Evolutionary conservation across 1,139 yeast species (phyloP).

Genomic region (Taphrina confusa): DNA sequence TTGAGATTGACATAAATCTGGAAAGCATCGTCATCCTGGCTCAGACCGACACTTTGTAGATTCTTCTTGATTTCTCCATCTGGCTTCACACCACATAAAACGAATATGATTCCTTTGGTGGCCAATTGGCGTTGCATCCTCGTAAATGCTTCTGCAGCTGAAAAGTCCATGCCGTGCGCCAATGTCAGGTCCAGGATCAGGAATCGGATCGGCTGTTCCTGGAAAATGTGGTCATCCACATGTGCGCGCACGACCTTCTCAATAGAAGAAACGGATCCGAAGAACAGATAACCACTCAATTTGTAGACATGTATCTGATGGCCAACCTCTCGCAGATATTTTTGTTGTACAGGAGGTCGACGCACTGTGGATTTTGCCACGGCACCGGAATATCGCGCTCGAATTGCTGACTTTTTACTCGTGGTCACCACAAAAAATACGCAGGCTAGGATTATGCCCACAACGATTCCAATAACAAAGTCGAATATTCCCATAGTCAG

Average conservation of each 20-base stretch:
- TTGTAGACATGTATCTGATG: constrained; percentile 86
- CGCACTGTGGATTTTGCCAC: constrained; percentile 90
- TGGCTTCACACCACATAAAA: constrained; percentile 76
- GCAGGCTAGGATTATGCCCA: constrained; percentile 88
- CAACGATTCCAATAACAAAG: constrained; percentile 87
- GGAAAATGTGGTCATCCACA: constrained; percentile 54
- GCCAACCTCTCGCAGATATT: constrained; percentile 80
- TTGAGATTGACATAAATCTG: constrained; percentile 74
- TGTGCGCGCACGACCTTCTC: constrained; percentile 71
- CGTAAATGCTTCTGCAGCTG: constrained; percentile 95
- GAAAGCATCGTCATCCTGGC: constrained; percentile 52
- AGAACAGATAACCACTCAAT: constrained; percentile 82
- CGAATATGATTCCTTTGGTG: constrained; percentile 67
- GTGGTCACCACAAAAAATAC: constrained; percentile 89
- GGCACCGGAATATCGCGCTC: constrained; percentile 80
- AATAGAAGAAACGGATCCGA: constrained; percentile 91
- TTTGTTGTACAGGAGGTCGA: constrained; percentile 87
- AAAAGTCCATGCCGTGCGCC: constrained; percentile 81
- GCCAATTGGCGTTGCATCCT: constrained; percentile 76
- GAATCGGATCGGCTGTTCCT: constrained; percentile 65
- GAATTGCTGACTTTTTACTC: constrained; percentile 77
- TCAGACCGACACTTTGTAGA: constrained; percentile 69
- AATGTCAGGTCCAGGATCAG: constrained; percentile 81
- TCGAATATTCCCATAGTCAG: constrained; percentile 94
- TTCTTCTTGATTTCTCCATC: constrained; percentile 63